phyloP scores from a whole-genome alignment of 1,139 yeast genomes.

The Yamadazyma sp. region DNA sequence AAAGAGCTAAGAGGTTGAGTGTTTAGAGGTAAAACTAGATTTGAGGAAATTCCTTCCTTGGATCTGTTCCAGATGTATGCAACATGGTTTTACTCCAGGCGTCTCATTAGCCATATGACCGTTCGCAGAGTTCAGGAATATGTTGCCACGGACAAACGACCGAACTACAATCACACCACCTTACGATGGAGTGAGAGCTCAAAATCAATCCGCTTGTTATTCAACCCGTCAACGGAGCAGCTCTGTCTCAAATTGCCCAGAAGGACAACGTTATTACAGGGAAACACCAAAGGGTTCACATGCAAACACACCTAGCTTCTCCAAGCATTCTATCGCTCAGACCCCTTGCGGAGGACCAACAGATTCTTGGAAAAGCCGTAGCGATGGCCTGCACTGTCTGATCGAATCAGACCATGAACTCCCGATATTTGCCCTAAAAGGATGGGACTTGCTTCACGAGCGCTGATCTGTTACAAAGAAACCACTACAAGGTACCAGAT shows the following conservation, averaged over 20 bases:
- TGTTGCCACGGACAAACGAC: conserved; percentile 62
- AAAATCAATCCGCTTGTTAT: conserved; percentile 61
- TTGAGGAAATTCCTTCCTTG: too few species aligned
- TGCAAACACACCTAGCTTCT: conserved; percentile 1
- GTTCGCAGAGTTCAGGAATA: conserved; percentile 91
- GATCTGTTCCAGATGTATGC: conserved; percentile 50
- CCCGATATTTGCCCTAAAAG: conserved; percentile 3
- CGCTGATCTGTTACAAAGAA: conserved; percentile 64
- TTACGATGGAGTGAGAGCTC: conserved; percentile 50
- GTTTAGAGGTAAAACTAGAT: too few species aligned
- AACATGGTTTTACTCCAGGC: conserved; percentile 93
- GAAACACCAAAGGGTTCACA: conserved; percentile 1
- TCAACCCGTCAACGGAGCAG: conserved; percentile 88
- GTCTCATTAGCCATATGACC: conserved; percentile 69
- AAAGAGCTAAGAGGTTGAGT: too few species aligned
- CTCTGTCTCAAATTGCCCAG: conserved; percentile 60
- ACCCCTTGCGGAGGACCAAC: conserved; percentile 56
- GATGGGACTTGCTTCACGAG: conserved; percentile 59
- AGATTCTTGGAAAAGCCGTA: conserved; percentile 24
- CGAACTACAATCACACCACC: conserved; percentile 53
- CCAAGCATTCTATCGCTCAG: conserved; percentile 43
- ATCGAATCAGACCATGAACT: conserved; percentile 2
- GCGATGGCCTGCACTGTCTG: conserved; percentile 18
- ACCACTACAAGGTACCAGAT: conserved; percentile 27
- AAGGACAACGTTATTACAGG: conserved; percentile 6